These are phyloP conservation scores for Kazachstania martiniae DNA, from an alignment of 805 yeast genomes.

Conservation along the genomic window DNA sequence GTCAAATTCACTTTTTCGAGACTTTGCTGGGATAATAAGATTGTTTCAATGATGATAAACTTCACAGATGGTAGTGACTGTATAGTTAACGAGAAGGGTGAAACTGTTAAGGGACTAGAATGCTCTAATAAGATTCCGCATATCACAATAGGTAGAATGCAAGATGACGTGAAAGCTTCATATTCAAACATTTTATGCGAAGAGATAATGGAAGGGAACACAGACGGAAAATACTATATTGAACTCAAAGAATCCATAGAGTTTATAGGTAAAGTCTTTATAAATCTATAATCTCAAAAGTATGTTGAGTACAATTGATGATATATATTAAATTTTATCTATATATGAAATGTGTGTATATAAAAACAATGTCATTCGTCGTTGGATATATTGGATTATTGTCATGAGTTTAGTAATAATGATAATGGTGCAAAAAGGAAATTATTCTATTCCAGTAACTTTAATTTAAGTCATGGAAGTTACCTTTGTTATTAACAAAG, in stretches of 20 bases:
- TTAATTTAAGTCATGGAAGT: constrained; percentile 26
- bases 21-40: constrained; percentile 39
- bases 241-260: constrained; percentile 6
- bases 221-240: neutral
- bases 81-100: constrained; percentile 7
- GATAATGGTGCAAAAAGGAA: too few relatives aligned
- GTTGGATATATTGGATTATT: too few relatives aligned
- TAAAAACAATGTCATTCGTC: too few relatives aligned
- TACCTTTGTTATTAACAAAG: constrained; percentile 77
- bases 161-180: constrained; percentile 35
- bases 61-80: constrained; percentile 5
- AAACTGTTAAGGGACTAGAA: constrained; percentile 10
- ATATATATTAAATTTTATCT: too few relatives aligned
- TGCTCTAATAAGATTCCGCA: constrained; percentile 45
- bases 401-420: too few relatives aligned
- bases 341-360: too few relatives aligned
- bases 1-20: constrained; percentile 34
- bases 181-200: constrained; percentile 39
- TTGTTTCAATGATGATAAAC: constrained; percentile 46
- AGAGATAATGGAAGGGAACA: constrained; percentile 3
- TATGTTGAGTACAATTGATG: neutral
- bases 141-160: constrained; percentile 59
- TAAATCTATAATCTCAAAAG: constrained; percentile 8
- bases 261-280: constrained; percentile 12
- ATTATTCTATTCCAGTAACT: too few relatives aligned